Percentiles rank a stretch among this genome's conserved stretches.
phyloP scores from a whole-genome alignment of 2,329 filamentous ascomycete genomes.

The Graphilbum sp. region DNA sequence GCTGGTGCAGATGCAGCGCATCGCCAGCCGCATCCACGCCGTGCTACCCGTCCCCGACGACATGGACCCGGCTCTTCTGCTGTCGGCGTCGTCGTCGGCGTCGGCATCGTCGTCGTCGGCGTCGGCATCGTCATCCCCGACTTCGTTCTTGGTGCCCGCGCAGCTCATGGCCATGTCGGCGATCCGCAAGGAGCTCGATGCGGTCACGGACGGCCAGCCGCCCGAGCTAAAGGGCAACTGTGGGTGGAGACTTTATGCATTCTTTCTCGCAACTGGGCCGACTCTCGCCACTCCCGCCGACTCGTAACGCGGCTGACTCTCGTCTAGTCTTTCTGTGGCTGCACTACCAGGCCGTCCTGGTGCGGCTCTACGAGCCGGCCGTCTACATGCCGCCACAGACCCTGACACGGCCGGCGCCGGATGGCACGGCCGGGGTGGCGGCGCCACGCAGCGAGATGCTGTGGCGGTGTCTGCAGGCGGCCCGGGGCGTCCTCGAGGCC shows the following conservation, averaged over 20 bases:
- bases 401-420: too few species aligned
- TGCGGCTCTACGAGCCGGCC: slow-evolving; percentile 22
- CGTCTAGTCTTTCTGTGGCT: slow-evolving; percentile 18
- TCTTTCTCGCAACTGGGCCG: neutral
- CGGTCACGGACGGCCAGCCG: slow-evolving; percentile 6
- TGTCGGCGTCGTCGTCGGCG: too few species aligned
- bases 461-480: slow-evolving; percentile 19
- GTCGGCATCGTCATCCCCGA: too few species aligned
- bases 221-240: slow-evolving; percentile 10
- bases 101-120: too few species aligned
- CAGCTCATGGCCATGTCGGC: slow-evolving; percentile 18
- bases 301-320: neutral
- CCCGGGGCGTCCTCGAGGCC: slow-evolving; percentile 13
- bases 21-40: slow-evolving; percentile 15
- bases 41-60: slow-evolving; percentile 12
- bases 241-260: slow-evolving; percentile 5
- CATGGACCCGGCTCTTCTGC: slow-evolving; percentile 3
- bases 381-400: slow-evolving; percentile 18
- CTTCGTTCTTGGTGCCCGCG: too few species aligned
- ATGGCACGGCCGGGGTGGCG: too few species aligned
- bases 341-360: slow-evolving; percentile 17
- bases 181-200: slow-evolving; percentile 18
- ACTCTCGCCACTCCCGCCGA: neutral
- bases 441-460: slow-evolving; percentile 19
- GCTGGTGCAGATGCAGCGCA: slow-evolving; percentile 18